A percentile compares a stretch with the other conserved stretches of the same genome.
Evolutionary conservation across 139 green algal genomes (phyloP).

Genomic region (Micractinium sp.): DNA sequence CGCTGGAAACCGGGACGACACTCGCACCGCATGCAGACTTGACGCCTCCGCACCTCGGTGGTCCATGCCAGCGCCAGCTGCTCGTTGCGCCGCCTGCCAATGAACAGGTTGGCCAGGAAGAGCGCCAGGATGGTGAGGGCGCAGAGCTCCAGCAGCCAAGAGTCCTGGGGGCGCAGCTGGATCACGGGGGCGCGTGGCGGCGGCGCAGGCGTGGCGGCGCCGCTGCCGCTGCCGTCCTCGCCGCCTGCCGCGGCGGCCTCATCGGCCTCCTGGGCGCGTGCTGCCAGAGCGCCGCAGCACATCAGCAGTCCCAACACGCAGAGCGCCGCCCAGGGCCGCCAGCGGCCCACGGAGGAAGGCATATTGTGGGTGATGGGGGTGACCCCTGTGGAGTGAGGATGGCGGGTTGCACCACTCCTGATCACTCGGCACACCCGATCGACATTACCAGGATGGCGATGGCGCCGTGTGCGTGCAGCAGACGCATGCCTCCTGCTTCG

Average conservation of each 20-base stretch:
- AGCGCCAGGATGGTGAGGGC: not conserved
- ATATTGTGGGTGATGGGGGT: not conserved
- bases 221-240: not conserved
- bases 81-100: conserved; percentile 39
- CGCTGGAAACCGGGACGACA: too few relatives aligned
- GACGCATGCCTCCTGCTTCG: too few relatives aligned
- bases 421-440: too few relatives aligned
- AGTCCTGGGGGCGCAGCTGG: conserved; percentile 15
- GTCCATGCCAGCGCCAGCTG: conserved; percentile 33
- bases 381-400: too few relatives aligned
- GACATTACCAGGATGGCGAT: too few relatives aligned
- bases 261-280: not conserved
- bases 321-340: not conserved
- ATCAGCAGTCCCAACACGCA: conserved; percentile 9
- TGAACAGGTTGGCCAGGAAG: conserved; percentile 32
- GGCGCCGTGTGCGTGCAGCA: too few relatives aligned
- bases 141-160: conserved; percentile 25
- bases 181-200: not conserved
- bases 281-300: not conserved
- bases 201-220: not conserved
- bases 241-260: not conserved
- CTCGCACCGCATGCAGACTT: too few relatives aligned
- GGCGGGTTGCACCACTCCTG: too few relatives aligned
- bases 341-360: not conserved
- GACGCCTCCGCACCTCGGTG: conserved; percentile 11